A percentile compares a stretch with the other conserved stretches of the same genome.
phyloP scores from a whole-genome alignment of 2,329 filamentous ascomycete genomes.

The Aureobasidium sp. region DNA sequence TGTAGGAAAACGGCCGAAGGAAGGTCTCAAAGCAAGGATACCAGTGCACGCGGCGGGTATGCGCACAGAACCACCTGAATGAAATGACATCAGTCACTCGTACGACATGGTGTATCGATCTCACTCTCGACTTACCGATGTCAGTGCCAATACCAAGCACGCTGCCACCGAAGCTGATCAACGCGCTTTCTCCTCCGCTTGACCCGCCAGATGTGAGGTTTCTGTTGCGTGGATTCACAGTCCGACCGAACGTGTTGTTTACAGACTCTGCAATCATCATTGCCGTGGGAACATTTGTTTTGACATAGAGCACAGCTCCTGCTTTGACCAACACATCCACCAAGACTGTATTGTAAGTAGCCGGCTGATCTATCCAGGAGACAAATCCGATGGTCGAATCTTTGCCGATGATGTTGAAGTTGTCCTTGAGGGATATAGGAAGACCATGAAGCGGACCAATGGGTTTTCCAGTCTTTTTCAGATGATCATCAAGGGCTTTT shows the following conservation, averaged over 20 bases:
- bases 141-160: slow-evolving; percentile 58
- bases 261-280: slow-evolving; percentile 64
- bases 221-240: slow-evolving; percentile 54
- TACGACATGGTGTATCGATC: not conserved
- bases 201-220: slow-evolving; percentile 56
- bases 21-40: slow-evolving; percentile 51
- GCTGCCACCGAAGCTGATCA: slow-evolving; percentile 54
- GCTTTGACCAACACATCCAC: slow-evolving; percentile 52
- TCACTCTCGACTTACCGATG: slow-evolving; percentile 32
- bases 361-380: slow-evolving; percentile 54
- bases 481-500: slow-evolving; percentile 46
- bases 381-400: slow-evolving; percentile 60
- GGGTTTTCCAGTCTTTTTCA: slow-evolving; percentile 38
- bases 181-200: slow-evolving; percentile 60
- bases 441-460: slow-evolving; percentile 62
- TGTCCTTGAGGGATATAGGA: slow-evolving; percentile 63
- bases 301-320: slow-evolving; percentile 62
- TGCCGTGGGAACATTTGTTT: slow-evolving; percentile 61
- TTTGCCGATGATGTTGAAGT: slow-evolving; percentile 56
- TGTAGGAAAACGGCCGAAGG: slow-evolving; percentile 55
- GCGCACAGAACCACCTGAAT: slow-evolving; percentile 45
- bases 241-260: slow-evolving; percentile 57
- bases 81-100: not conserved
- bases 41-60: slow-evolving; percentile 52
- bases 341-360: slow-evolving; percentile 48